Percentiles rank a stretch among this genome's conserved stretches.
Conservation (phyloP, 2,329 filamentous ascomycete species). For the Venturia oleaginea region DNA sequence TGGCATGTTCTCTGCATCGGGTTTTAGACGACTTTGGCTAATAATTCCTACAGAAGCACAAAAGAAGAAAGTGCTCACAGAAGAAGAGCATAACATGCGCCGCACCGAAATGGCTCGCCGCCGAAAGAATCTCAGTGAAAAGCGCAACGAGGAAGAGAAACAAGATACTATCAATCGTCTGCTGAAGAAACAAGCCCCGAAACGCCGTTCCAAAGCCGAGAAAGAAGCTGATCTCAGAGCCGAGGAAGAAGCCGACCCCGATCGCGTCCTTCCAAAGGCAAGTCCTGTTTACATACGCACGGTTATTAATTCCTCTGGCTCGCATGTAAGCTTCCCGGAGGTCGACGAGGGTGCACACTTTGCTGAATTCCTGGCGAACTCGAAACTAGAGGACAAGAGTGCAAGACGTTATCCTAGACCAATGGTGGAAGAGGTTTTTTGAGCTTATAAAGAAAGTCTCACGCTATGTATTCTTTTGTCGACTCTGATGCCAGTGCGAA, state of each 20-base stretch:
- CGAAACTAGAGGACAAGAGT: background rate
- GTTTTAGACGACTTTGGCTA: slow-evolving; percentile 14
- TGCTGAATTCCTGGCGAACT: background rate
- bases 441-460: background rate
- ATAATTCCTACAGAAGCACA: slow-evolving; percentile 46
- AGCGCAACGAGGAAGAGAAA: slow-evolving; percentile 72
- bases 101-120: slow-evolving; percentile 65
- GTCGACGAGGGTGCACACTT: slow-evolving; percentile 47
- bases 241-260: slow-evolving; percentile 42
- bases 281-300: slow-evolving; percentile 60
- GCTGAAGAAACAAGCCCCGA: slow-evolving; percentile 75
- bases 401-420: background rate
- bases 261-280: slow-evolving; percentile 39
- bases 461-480: background rate
- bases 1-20: slow-evolving; percentile 28
- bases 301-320: slow-evolving; percentile 58
- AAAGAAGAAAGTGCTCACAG: slow-evolving; percentile 63
- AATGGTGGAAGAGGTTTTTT: background rate
- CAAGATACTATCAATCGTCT: slow-evolving; percentile 85
- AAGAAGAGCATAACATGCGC: slow-evolving; percentile 64
- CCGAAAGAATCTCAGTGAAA: slow-evolving; percentile 65
- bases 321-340: slow-evolving; percentile 53
- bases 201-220: slow-evolving; percentile 44
- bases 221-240: slow-evolving; percentile 26
- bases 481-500: background rate